Evolutionary conservation across 1,139 yeast genomes (phyloP).

Genomic region (Schwanniomyces etchellsii): DNA sequence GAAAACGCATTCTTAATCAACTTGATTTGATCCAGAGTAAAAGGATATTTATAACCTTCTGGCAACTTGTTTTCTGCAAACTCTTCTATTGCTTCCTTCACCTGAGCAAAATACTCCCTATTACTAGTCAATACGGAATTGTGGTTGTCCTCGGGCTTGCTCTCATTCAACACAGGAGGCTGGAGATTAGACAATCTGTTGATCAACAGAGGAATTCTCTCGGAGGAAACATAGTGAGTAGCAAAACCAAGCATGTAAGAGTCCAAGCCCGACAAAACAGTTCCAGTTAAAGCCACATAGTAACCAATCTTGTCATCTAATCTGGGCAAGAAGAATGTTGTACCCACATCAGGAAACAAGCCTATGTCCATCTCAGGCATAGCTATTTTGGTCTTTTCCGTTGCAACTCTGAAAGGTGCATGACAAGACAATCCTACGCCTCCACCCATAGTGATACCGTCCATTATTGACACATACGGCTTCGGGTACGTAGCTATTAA

Average conservation of each 20-base stretch:
- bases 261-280: constrained; percentile 69
- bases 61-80: constrained; percentile 68
- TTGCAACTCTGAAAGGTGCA: constrained; percentile 89
- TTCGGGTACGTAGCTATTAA: constrained; percentile 74
- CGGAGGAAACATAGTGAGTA: constrained; percentile 78
- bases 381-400: constrained; percentile 85
- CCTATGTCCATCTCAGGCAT: constrained; percentile 99
- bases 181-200: constrained; percentile 58
- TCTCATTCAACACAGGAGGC: constrained; percentile 32
- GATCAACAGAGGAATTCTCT: constrained; percentile 55
- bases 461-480: constrained; percentile 79
- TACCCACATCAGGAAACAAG: constrained; percentile 94
- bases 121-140: constrained; percentile 21
- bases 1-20: constrained; percentile 68
- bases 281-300: constrained; percentile 85
- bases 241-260: constrained; percentile 80
- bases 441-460: constrained; percentile 98
- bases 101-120: constrained; percentile 48
- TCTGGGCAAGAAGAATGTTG: constrained; percentile 82
- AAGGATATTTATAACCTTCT: constrained; percentile 53
- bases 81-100: constrained; percentile 72
- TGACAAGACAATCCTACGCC: constrained; percentile 93
- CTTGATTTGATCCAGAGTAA: constrained; percentile 49
- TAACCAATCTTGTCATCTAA: constrained; percentile 79
- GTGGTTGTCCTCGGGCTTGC: constrained; percentile 14